Evolutionary conservation across 352 stramenopile genomes (phyloP), one percentile per base, ranked within the genome.

Genomic region (Globisporangium heterothallicum): DNA sequence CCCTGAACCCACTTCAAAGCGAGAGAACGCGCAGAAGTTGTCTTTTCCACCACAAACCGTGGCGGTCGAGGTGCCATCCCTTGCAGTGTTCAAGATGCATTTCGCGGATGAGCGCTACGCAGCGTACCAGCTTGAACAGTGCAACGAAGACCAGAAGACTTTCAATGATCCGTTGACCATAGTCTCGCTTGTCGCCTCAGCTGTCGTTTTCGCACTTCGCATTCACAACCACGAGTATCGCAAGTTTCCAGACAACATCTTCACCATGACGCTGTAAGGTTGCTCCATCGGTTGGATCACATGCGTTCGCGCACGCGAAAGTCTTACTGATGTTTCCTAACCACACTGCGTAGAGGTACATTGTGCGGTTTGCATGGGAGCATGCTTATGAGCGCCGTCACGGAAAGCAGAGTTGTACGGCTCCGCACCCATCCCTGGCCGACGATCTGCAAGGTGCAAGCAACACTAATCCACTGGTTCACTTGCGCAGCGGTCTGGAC

Each of bases 201-300:
- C 43, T 2, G 45, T 51, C 26, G 58, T 72, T 12, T 49, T 72
- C 35, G 6, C 60, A 43, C 35, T 61, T 25, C 64, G 61, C 40
- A 55, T 70, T 56, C 60, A 42, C 3, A 64, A 59, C 12, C 46
- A 60, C 10, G 61, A 70, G 40, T 55, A 64, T 27, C 61, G 52
- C 57, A 67, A 59, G 42, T 73, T 70, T 44, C 64, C 64, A 4
- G 60, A 73, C 40, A 73, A 59, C 16, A 58, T 63, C 24, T 70
- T 73, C 46, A 59, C 50, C 4, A 55, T 63, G 41, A 30, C 58
- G n/a, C 57, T 70, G 61, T 73, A 59, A 56, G 18, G 6, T 4
- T 42, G 13, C 29, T 19, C 36, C 18, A 38, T 40, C 10, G 38
- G 18, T 10, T 19, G 36, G 22, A 18, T 51, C 42, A 29, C 25